Evolutionary conservation across 441 rosid species (phyloP).

Genomic region (Arabidopsis hybrid): DNA sequence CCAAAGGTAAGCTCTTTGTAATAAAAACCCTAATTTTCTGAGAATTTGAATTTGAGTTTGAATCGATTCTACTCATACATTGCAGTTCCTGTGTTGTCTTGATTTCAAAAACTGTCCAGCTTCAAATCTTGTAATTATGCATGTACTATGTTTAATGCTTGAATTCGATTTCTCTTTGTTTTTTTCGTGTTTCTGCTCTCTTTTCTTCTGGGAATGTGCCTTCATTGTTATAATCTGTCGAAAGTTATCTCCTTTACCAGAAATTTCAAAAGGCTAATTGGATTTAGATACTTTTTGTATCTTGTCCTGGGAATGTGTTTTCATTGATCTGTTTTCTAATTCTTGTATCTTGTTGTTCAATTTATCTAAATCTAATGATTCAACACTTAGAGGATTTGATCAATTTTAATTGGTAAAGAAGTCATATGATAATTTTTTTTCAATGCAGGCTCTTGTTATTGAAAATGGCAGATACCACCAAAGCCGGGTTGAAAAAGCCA

Average conservation of each 20-base stretch:
- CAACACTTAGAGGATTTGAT: neutral
- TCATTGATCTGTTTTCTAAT: neutral
- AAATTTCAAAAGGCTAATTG: neutral
- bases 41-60: neutral
- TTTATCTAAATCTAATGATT: neutral
- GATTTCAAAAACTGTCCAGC: neutral
- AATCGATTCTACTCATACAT: neutral
- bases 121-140: slow-evolving; percentile 2
- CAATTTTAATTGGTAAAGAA: neutral
- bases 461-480: slow-evolving; percentile 69
- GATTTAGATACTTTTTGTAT: neutral
- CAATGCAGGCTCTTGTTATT: slow-evolving; percentile 24
- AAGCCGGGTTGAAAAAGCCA: slow-evolving; percentile 75
- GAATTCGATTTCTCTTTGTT: neutral
- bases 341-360: slow-evolving; percentile 1
- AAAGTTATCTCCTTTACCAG: neutral
- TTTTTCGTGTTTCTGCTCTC: neutral
- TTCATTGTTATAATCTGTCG: neutral
- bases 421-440: neutral
- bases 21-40: neutral
- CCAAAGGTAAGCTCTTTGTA: slow-evolving; percentile 25
- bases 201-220: neutral
- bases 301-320: neutral
- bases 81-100: neutral
- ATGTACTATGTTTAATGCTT: neutral